A percentile compares a stretch with the other conserved stretches of the same genome.
phyloP scores from a whole-genome alignment of 768 basidiomycete species.

The Lentinula detonsa region DNA sequence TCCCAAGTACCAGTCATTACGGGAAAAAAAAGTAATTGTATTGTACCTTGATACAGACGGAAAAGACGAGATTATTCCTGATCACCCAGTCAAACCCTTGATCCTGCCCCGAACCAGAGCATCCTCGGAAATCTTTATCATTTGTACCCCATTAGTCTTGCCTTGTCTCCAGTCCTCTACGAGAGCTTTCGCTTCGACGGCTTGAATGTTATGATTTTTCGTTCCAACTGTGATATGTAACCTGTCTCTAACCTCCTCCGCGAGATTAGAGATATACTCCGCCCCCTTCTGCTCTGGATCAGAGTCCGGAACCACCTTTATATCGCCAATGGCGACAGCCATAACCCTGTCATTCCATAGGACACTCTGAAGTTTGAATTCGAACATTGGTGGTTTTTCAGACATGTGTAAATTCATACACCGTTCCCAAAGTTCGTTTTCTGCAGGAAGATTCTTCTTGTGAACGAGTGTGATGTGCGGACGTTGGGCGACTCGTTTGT shows the following conservation, averaged over 20 bases:
- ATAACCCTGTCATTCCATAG: slow-evolving; percentile 79
- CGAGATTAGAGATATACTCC: slow-evolving; percentile 42
- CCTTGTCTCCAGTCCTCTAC: slow-evolving; percentile 50
- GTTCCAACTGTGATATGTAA: slow-evolving; percentile 92
- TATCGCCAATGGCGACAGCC: slow-evolving; percentile 65
- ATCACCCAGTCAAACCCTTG: slow-evolving; percentile 8
- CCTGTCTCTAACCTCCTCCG: slow-evolving; percentile 36
- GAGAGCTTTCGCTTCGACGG: slow-evolving; percentile 67
- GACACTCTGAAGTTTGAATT: slow-evolving; percentile 52
- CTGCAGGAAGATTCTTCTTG: slow-evolving; percentile 16
- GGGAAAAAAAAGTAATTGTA: background rate
- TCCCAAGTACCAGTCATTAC: too few relatives aligned
- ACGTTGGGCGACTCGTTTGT: slow-evolving; percentile 41
- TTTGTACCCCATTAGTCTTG: slow-evolving; percentile 17
- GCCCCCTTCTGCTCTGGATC: slow-evolving; percentile 25
- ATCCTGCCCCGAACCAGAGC: slow-evolving; percentile 11
- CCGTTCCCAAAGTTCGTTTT: slow-evolving; percentile 34
- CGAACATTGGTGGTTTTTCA: slow-evolving; percentile 45
- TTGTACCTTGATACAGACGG: background rate
- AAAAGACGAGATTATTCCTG: background rate
- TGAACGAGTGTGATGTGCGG: slow-evolving; percentile 93
- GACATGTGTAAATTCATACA: slow-evolving; percentile 40
- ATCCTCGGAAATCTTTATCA: slow-evolving; percentile 21
- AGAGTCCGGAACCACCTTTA: slow-evolving; percentile 30
- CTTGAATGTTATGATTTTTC: slow-evolving; percentile 33